Base-by-base conservation (phyloP, 2,329 filamentous ascomycete species). In the Fusarium udum region DNA sequence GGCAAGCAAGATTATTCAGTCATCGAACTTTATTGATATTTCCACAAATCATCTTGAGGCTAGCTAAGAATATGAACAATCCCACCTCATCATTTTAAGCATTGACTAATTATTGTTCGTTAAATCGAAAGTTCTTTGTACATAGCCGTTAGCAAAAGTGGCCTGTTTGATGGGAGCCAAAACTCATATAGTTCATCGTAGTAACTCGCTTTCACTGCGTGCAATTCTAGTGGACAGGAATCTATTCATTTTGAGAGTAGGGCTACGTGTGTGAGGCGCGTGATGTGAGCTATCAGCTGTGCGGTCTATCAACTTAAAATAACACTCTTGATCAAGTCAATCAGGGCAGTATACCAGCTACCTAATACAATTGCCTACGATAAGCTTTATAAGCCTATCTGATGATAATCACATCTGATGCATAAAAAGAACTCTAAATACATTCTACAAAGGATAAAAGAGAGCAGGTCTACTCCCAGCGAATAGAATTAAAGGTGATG, bases 161-260 rank as follows among this genome's bases (percentile, higher is more conserved):
- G 31, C 8, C 9, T 32, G 1, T 8, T 15, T n/a, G 7, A 4
- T 24, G 6, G 8, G 16, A 24, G 3, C 8, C 16, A 24, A 20
- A 20, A 34, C 7, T 18, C 12, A 18, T 24, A 14, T 11, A 15
- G 48, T 11, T 6, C 20, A 24, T 11, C 2, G n/a, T 12, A 12
- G 4, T 14, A 24, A 5, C 3, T 20, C 24, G 15, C 16, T 24
- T 24, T 20, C 0, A 20, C 22, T 24, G 20, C 4, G 16, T 34
- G 13, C 3, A 52, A 26, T 8, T 11, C 10, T 20, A 24, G 9
- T 26, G 48, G 31, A 1, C n/a, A 52, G 16, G 15, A 24, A 20
- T 34, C 6, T 10, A 20, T 15, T 24, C n/a, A 34, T 52, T 34
- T 2, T 20, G 6, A 15, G 31, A 34, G 16, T 16, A 34, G 20